Base-by-base conservation (phyloP, 1,284 basidiomycete genomes). In the Sphagnurus paluster region DNA sequence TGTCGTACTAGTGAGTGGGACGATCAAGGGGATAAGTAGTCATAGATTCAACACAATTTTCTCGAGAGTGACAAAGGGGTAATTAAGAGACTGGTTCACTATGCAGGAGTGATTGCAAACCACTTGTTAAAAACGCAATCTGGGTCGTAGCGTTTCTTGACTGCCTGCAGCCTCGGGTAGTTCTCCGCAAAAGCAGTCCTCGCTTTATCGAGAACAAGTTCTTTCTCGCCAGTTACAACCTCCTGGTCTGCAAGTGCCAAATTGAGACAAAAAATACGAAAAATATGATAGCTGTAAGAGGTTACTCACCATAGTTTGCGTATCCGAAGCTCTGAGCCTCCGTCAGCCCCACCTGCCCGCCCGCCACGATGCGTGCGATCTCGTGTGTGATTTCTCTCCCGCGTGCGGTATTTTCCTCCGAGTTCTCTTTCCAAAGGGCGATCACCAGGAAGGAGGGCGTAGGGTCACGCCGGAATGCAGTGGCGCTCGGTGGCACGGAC, bases 101-200 rank as follows among this genome's bases (percentile, higher is more conserved):
- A 24, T 24, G 36, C 36, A 4, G 71, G 71, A 1, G 50, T 52
- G 38, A 74, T 74, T 8, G 67, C 60, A 54, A 71, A 74, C 77
- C 77, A 80, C 44, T 72, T 76, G 55, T 72, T 71, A 60, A 82
- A 82, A 11, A 79, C 56, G 36, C 69, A 64, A 10, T 74, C 61
- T 0, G 76, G 77, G n/a, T n/a, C n/a, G n/a, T n/a, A n/a, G n/a
- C n/a, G n/a, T n/a, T n/a, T n/a, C n/a, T n/a, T n/a, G n/a, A 52
- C 82, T 79, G 55, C 76, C 60, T 76, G 76, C 13, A 82, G 63
- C 48, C 60, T 61, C 7, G 67, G 60, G 44, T 76, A 75, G 44
- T 74, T 74, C 6, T 59, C 57, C 7, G 72, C 76, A 50, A 76
- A 82, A 6, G 70, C 58, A 16, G 49, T 48, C 39, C 60, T 59